Base-by-base conservation (phyloP, 176 grass and related monocot genomes). In the Ensete ventricosum region DNA sequence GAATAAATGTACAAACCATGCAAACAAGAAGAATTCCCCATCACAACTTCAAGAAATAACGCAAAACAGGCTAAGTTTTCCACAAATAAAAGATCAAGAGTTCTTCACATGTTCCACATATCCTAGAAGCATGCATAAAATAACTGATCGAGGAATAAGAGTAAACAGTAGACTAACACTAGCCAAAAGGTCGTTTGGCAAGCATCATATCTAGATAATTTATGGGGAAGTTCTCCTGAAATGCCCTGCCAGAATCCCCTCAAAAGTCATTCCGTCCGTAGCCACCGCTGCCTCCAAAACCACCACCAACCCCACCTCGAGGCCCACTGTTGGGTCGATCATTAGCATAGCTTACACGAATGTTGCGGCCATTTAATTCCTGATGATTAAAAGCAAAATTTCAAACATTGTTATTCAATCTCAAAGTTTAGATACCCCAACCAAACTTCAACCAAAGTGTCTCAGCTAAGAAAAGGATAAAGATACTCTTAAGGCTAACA, bases 271-370 rank as follows among this genome's bases (percentile, higher is more conserved):
- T 52, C 14, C n/a, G 67, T 4, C 75, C 75, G n/a, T n/a, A n/a
- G n/a, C 43, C 34, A 0, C 67, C 67, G 1, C 78, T 73, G 0
- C 83, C 84, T 0, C 8, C 43, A 11, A 26, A 26, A 1, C 67
- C 29, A 6, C 67, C 67, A 3, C 84, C 80, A 1, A 19, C 73
- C 16, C 48, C 59, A 64, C 81, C 63, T 24, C 75, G 62, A 53
- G 34, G 49, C 26, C 79, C 83, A 25, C 81, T 72, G 0, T 73
- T 14, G 34, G 90, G 82, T 67, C 84, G 87, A 0, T 91, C 95
- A 52, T 83, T 89, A 6, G 88, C 95, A 0, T 82, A 25, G 76
- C 88, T 94, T n/a, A 99, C 95, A 8, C 84, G 86, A 23, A 99
- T 73, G 1, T 9, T 84, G 51, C 95, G 77, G 2, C 95, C 91